These are phyloP conservation scores for Cladosporium velox DNA, from an alignment of 2,329 filamentous ascomycete genomes.

Conservation along the genomic window DNA sequence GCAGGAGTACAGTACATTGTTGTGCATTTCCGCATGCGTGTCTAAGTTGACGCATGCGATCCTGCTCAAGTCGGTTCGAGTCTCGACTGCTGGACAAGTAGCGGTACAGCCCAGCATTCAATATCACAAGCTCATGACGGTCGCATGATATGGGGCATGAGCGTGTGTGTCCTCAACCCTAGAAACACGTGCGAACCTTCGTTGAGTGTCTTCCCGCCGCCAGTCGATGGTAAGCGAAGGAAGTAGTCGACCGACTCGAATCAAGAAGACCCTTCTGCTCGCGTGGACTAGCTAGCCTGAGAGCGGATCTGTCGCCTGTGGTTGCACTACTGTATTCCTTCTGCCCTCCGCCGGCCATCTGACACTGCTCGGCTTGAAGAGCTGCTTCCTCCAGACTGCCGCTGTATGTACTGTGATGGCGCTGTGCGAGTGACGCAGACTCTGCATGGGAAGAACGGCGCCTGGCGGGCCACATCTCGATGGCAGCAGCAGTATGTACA, in stretches of 20 bases:
- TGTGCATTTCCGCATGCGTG: not conserved
- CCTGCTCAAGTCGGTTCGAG: not conserved
- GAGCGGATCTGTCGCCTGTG: constrained; percentile 16
- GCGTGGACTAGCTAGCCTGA: constrained; percentile 13
- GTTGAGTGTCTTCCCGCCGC: not conserved
- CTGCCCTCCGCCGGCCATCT: not conserved
- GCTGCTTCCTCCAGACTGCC: not conserved
- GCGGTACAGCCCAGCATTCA: not conserved
- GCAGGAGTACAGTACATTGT: not conserved
- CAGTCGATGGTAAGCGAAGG: constrained; percentile 9
- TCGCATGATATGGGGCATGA: not conserved
- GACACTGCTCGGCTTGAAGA: not conserved
- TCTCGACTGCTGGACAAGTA: not conserved
- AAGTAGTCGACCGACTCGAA: constrained; percentile 7
- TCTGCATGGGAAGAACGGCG: not conserved
- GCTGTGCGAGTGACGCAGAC: constrained; percentile 3
- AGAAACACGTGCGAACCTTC: not conserved
- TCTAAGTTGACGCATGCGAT: not conserved
- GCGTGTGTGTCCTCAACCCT: not conserved
- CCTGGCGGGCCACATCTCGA: constrained; percentile 8
- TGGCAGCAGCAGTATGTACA: not conserved
- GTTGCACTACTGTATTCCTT: not conserved
- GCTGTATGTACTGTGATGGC: constrained; percentile 1
- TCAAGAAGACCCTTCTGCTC: not conserved
- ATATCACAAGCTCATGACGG: not conserved